A percentile compares a stretch with the other conserved stretches of the same genome.
Evolutionary conservation across 805 yeast genomes (phyloP).

Genomic region (Metschnikowia cerradonensis): DNA sequence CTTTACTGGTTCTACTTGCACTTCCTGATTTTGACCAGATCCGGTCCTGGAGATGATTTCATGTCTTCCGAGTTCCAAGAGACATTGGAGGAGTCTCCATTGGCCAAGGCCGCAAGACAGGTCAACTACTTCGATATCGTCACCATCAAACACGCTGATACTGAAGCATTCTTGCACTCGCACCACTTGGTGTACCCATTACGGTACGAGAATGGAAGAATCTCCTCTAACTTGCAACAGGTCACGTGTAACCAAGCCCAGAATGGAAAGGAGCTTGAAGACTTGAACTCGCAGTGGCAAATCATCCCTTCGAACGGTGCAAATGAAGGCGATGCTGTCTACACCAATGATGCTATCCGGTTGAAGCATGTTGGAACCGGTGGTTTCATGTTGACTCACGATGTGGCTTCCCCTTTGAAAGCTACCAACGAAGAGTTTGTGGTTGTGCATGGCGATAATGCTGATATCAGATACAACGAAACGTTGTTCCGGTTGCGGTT

Average conservation of each 20-base stretch:
- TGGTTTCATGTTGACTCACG: slow-evolving; percentile 81
- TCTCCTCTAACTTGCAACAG: slow-evolving; percentile 92
- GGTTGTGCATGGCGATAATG: slow-evolving; percentile 59
- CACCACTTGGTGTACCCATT: slow-evolving; percentile 74
- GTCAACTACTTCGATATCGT: slow-evolving; percentile 74
- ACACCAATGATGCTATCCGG: slow-evolving; percentile 71
- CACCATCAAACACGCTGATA: slow-evolving; percentile 76
- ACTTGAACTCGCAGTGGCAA: slow-evolving; percentile 79
- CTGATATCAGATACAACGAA: slow-evolving; percentile 56
- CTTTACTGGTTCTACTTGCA: slow-evolving; percentile 90
- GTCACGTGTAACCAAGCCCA: slow-evolving; percentile 65
- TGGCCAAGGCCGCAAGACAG: slow-evolving; percentile 65
- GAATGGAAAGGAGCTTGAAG: slow-evolving; percentile 31
- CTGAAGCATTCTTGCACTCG: slow-evolving; percentile 78
- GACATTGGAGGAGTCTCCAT: slow-evolving; percentile 76
- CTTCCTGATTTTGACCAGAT: slow-evolving; percentile 70
- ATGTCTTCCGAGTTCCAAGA: slow-evolving; percentile 97
- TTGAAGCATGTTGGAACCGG: slow-evolving; percentile 77
- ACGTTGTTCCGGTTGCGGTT: slow-evolving; percentile 76
- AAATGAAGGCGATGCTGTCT: slow-evolving; percentile 35
- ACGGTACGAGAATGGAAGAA: slow-evolving; percentile 93
- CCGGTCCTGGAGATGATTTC: slow-evolving; percentile 94
- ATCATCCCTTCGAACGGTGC: slow-evolving; percentile 58
- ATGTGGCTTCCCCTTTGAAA: slow-evolving; percentile 89
- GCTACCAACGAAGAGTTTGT: slow-evolving; percentile 95